phyloP scores from a whole-genome alignment of 2,329 filamentous ascomycete genomes.

The Graphilbum ipis-grandicollis region DNA sequence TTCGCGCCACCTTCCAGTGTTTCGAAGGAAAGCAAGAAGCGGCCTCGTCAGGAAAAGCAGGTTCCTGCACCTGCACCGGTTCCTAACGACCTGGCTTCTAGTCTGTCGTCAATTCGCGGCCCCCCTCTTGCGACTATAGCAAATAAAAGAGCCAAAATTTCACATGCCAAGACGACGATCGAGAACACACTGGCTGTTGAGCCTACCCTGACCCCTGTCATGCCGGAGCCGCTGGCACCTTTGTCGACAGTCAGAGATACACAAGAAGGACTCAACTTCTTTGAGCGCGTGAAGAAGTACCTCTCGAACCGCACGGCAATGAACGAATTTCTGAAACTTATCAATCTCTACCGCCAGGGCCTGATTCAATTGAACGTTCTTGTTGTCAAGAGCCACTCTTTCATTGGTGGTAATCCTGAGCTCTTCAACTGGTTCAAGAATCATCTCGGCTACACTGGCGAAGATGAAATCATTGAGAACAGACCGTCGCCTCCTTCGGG shows the following conservation, averaged over 20 bases:
- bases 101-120: slow-evolving; percentile 19
- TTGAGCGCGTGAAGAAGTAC: slow-evolving; percentile 92
- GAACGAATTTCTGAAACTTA: slow-evolving; percentile 92
- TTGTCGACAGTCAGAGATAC: slow-evolving; percentile 55
- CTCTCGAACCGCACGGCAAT: slow-evolving; percentile 84
- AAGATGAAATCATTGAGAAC: slow-evolving; percentile 66
- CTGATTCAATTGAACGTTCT: slow-evolving; percentile 76
- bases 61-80: slow-evolving; percentile 16
- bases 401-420: slow-evolving; percentile 77
- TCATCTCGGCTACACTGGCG: slow-evolving; percentile 63
- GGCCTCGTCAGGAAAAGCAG: slow-evolving; percentile 45
- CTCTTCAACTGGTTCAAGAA: slow-evolving; percentile 77
- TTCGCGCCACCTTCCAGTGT: slow-evolving; percentile 72
- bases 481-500: slow-evolving; percentile 58
- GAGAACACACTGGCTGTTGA: slow-evolving; percentile 42
- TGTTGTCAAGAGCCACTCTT: slow-evolving; percentile 65
- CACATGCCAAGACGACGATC: slow-evolving; percentile 46
- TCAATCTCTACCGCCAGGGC: slow-evolving; percentile 87
- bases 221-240: slow-evolving; percentile 75
- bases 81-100: slow-evolving; percentile 9
- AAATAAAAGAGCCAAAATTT: slow-evolving; percentile 56
- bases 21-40: slow-evolving; percentile 82
- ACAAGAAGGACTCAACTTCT: slow-evolving; percentile 79
- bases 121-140: slow-evolving; percentile 14
- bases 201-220: slow-evolving; percentile 71